Percentiles rank a stretch among this genome's conserved stretches.
These are phyloP conservation scores for Diaporthe humulicola DNA, from an alignment of 2,329 filamentous ascomycete species.

Conservation along the genomic window DNA sequence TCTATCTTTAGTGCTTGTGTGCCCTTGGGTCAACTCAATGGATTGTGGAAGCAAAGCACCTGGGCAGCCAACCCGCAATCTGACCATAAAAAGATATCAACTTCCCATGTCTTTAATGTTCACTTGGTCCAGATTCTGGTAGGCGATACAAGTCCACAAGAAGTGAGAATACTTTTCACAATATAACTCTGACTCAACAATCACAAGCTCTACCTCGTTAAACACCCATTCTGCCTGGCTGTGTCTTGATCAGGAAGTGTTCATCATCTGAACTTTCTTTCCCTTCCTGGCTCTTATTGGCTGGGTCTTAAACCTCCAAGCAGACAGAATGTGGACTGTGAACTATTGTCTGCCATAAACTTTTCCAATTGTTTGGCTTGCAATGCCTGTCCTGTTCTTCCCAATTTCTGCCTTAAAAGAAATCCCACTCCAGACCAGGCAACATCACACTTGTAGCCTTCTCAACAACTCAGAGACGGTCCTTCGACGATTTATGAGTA, in stretches of 20 bases:
- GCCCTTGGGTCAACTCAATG: neutral
- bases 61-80: no score
- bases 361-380: neutral
- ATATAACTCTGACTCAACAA: no score
- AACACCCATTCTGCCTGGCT: neutral
- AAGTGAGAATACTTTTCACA: neutral
- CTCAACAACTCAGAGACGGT: neutral
- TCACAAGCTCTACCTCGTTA: neutral
- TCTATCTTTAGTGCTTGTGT: no score
- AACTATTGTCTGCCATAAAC: neutral
- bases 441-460: neutral
- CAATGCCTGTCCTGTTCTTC: neutral
- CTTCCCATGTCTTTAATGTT: neutral
- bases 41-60: neutral
- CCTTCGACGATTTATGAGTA: no score
- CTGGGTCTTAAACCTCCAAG: neutral
- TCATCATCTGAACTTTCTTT: neutral
- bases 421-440: neutral
- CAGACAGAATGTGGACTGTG: neutral
- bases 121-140: no score
- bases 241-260: no score
- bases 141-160: neutral
- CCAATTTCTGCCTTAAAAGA: neutral
- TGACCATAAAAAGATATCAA: neutral
- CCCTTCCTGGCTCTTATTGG: neutral